Percentiles rank a stretch among this genome's conserved stretches.
Evolutionary conservation across 2,329 filamentous ascomycete species (phyloP).

Genomic region (Phoma sp.): DNA sequence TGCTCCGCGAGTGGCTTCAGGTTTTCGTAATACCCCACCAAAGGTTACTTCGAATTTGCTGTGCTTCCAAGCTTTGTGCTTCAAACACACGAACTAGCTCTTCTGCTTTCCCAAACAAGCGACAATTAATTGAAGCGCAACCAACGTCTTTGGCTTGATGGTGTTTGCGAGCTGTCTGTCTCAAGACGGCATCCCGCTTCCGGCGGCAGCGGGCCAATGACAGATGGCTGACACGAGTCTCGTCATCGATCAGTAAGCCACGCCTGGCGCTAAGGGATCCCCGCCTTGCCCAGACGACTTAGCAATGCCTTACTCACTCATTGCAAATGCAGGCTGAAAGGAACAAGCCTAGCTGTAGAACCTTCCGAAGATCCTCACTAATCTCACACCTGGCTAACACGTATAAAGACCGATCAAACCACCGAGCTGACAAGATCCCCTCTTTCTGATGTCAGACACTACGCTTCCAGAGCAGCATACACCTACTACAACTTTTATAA

Average conservation of each 20-base stretch:
- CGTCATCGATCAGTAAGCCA: constrained; percentile 45
- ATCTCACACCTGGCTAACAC: constrained; percentile 19
- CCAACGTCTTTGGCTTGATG: constrained; percentile 8
- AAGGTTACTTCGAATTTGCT: not conserved
- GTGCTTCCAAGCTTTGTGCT: not conserved
- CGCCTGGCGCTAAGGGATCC: constrained; percentile 12
- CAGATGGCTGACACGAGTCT: constrained; percentile 13
- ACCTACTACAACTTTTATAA: constrained; percentile 23
- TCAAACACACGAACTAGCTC: not conserved
- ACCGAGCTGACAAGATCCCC: constrained; percentile 12
- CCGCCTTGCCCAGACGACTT: constrained; percentile 17
- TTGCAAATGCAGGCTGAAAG: constrained; percentile 40
- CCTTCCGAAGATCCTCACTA: constrained; percentile 33
- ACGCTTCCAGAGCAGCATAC: constrained; percentile 24
- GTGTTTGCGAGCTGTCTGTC: constrained; percentile 8
- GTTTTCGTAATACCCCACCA: constrained; percentile 1
- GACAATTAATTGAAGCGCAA: not conserved
- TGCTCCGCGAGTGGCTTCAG: not conserved
- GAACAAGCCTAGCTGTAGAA: constrained; percentile 27
- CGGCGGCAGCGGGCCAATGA: constrained; percentile 29
- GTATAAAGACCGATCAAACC: constrained; percentile 36
- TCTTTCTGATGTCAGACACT: constrained; percentile 41
- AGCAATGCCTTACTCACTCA: constrained; percentile 41
- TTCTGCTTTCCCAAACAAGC: constrained; percentile 1
- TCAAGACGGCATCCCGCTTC: constrained; percentile 1